phyloP scores from a whole-genome alignment of 2,329 filamentous ascomycete species.

The Monosporascus sp. region DNA sequence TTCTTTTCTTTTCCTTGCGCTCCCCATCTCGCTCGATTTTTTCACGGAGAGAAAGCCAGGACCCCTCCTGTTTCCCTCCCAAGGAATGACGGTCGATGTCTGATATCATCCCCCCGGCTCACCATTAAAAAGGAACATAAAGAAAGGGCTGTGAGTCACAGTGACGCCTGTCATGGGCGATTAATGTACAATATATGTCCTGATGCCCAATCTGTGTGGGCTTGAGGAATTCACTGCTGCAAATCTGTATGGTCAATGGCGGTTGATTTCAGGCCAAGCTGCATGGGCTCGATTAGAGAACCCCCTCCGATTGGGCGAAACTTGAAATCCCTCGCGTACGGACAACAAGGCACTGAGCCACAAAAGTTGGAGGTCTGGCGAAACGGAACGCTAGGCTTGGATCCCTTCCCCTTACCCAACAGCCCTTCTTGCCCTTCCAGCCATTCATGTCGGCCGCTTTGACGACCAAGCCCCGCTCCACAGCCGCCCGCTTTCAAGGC shows the following conservation, averaged over 20 bases:
- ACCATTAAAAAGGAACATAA: background rate
- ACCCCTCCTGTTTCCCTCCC: background rate
- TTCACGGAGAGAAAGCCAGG: background rate
- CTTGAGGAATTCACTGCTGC: background rate
- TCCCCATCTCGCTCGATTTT: background rate
- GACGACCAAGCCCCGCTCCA: background rate
- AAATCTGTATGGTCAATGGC: slow-evolving; percentile 1
- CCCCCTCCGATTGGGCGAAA: background rate
- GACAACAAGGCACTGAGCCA: background rate
- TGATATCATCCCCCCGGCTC: background rate
- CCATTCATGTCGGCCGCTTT: background rate
- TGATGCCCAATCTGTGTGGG: background rate
- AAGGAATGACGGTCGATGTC: background rate
- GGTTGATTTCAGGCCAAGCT: background rate
- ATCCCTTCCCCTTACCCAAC: background rate
- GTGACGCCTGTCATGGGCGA: background rate
- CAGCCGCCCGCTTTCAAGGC: background rate
- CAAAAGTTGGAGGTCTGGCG: background rate
- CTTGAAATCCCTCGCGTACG: background rate
- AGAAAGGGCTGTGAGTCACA: background rate
- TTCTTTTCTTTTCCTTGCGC: background rate
- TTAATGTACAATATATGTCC: background rate
- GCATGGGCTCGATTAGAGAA: background rate
- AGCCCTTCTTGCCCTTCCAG: background rate
- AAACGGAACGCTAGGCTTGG: background rate